Conservation (phyloP, 2,329 filamentous ascomycete genomes). For the Didymosphaeria variabile region DNA sequence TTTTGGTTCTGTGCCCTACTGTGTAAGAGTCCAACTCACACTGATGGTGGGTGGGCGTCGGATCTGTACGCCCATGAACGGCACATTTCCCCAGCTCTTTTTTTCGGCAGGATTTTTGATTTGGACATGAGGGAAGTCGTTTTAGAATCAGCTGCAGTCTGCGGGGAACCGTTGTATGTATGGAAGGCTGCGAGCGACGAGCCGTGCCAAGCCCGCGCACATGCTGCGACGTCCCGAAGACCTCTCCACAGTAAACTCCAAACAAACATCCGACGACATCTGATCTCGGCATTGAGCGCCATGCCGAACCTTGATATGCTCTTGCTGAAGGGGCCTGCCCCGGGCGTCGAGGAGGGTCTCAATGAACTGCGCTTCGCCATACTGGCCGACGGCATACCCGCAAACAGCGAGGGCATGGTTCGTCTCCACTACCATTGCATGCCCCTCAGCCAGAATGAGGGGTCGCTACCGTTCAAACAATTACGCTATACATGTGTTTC, state of each 20-base stretch:
- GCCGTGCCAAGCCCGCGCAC: constrained; percentile 1
- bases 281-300: constrained; percentile 20
- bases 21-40: constrained; percentile 9
- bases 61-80: not conserved
- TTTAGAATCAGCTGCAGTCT: not conserved
- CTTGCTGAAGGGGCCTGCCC: constrained; percentile 80
- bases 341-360: constrained; percentile 71
- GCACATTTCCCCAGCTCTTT: not conserved
- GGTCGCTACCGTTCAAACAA: not conserved
- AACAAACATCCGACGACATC: constrained; percentile 6
- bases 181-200: not conserved
- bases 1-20: not conserved
- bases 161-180: constrained; percentile 8
- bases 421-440: constrained; percentile 20
- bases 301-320: constrained; percentile 72
- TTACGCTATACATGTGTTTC: not conserved
- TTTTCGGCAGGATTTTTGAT: not conserved
- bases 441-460: not conserved
- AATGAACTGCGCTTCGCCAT: constrained; percentile 78
- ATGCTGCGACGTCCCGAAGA: constrained; percentile 7
- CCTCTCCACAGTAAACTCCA: constrained; percentile 5
- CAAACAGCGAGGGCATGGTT: constrained; percentile 84
- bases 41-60: not conserved
- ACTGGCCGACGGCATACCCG: constrained; percentile 77
- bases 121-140: not conserved